phyloP scores from a whole-genome alignment of 1,284 basidiomycete genomes.

The Marasmius sp. region DNA sequence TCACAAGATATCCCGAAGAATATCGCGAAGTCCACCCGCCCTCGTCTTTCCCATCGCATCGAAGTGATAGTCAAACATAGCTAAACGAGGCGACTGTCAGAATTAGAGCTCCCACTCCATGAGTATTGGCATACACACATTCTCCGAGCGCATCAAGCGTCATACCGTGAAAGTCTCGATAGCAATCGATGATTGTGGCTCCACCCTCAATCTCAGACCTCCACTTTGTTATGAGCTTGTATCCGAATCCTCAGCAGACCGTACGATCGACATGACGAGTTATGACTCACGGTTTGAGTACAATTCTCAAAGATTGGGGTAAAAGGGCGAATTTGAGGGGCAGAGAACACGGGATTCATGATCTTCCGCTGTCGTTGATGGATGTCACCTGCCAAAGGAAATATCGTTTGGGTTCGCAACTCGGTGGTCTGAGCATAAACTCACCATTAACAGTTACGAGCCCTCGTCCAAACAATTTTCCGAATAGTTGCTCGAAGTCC shows the following conservation, averaged over 20 bases:
- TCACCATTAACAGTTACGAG: background rate
- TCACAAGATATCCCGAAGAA: background rate
- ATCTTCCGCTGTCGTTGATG: background rate
- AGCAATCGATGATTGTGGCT: background rate
- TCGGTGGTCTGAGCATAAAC: background rate
- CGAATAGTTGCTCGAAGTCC: background rate
- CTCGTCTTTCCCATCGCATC: background rate
- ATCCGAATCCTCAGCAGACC: background rate
- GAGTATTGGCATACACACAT: background rate
- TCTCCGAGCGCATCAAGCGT: background rate
- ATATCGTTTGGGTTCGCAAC: background rate
- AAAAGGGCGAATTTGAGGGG: background rate
- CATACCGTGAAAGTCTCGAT: background rate
- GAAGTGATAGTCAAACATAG: background rate
- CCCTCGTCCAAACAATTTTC: background rate
- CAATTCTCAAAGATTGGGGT: background rate
- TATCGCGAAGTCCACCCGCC: background rate
- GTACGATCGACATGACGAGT: background rate
- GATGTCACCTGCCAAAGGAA: background rate
- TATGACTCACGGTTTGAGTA: background rate
- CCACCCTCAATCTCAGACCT: background rate
- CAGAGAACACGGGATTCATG: background rate
- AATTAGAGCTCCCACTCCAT: too few species aligned
- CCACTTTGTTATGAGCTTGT: background rate
- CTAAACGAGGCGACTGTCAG: background rate